A percentile compares a stretch with the other conserved stretches of the same genome.
phyloP scores from a whole-genome alignment of 768 basidiomycete species.

The Heimioporus sp. region DNA sequence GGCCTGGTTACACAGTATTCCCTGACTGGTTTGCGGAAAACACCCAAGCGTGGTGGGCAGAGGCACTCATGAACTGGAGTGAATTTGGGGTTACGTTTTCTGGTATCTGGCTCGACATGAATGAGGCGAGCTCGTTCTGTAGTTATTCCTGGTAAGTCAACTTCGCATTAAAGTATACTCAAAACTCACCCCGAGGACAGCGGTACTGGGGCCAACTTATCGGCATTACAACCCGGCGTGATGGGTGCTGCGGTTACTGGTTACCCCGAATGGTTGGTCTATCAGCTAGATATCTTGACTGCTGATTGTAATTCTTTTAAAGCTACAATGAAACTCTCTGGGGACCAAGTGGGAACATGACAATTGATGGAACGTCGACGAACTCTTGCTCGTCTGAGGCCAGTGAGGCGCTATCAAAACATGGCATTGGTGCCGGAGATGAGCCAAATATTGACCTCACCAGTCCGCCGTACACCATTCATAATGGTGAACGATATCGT shows the following conservation, averaged over 20 bases:
- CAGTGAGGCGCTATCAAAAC: conserved; percentile 28
- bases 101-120: conserved; percentile 73
- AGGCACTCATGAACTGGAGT: conserved; percentile 56
- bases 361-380: conserved; percentile 63
- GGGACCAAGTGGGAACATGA: conserved; percentile 74
- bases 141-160: conserved; percentile 51
- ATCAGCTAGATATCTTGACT: not conserved
- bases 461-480: conserved; percentile 64
- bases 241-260: conserved; percentile 50
- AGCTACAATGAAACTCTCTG: conserved; percentile 63
- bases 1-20: conserved; percentile 75
- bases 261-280: conserved; percentile 66
- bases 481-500: conserved; percentile 55
- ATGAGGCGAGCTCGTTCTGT: conserved; percentile 66
- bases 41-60: conserved; percentile 58
- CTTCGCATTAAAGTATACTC: not conserved
- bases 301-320: not conserved
- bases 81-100: conserved; percentile 52
- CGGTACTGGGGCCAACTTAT: conserved; percentile 55
- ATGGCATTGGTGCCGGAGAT: conserved; percentile 50
- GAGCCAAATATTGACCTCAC: conserved; percentile 51
- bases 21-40: conserved; percentile 61
- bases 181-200: conserved; percentile 6
- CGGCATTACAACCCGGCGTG: conserved; percentile 50
- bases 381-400: conserved; percentile 34